A percentile compares a stretch with the other conserved stretches of the same genome.
Evolutionary conservation across 495 filamentous ascomycete genomes (phyloP).

Genomic region (Hapsidospora chrysogenum): DNA sequence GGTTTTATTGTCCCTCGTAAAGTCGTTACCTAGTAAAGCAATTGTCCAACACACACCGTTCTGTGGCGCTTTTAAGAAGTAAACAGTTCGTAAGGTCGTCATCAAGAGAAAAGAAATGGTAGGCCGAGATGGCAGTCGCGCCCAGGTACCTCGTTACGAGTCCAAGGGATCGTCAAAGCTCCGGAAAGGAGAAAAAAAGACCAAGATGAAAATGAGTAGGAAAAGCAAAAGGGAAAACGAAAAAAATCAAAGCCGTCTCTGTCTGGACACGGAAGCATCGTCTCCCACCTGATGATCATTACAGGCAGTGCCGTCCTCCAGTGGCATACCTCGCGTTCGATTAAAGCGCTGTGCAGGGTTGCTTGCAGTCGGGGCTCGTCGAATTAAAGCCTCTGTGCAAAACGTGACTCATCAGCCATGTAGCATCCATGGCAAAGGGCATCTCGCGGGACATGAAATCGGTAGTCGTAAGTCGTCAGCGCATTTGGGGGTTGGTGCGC

Average conservation of each 20-base stretch:
- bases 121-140: slow-evolving; percentile 12
- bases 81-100: slow-evolving; percentile 18
- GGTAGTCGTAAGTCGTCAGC: slow-evolving; percentile 17
- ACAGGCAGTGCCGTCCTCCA: slow-evolving; percentile 4
- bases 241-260: no score
- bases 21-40: slow-evolving; percentile 19
- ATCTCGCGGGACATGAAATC: slow-evolving; percentile 7
- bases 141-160: slow-evolving; percentile 5
- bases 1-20: slow-evolving; percentile 9
- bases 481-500: no score
- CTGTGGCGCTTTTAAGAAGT: slow-evolving; percentile 9
- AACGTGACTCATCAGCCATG: slow-evolving; percentile 17
- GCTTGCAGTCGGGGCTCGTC: no score
- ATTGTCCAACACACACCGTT: slow-evolving; percentile 3
- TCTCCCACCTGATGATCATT: slow-evolving; percentile 4
- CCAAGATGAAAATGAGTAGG: slow-evolving; percentile 2
- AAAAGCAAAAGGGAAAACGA: slow-evolving; percentile 4
- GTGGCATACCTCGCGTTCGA: neutral
- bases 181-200: slow-evolving; percentile 6
- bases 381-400: slow-evolving; percentile 13
- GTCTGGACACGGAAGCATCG: no score
- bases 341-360: no score
- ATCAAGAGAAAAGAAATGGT: slow-evolving; percentile 13
- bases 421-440: slow-evolving; percentile 16
- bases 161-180: slow-evolving; percentile 13